Percentiles rank a stretch among this genome's conserved stretches.
These are phyloP conservation scores for Eimeria necatrix DNA, from an alignment of 169 alveolate species.

Conservation along the genomic window DNA sequence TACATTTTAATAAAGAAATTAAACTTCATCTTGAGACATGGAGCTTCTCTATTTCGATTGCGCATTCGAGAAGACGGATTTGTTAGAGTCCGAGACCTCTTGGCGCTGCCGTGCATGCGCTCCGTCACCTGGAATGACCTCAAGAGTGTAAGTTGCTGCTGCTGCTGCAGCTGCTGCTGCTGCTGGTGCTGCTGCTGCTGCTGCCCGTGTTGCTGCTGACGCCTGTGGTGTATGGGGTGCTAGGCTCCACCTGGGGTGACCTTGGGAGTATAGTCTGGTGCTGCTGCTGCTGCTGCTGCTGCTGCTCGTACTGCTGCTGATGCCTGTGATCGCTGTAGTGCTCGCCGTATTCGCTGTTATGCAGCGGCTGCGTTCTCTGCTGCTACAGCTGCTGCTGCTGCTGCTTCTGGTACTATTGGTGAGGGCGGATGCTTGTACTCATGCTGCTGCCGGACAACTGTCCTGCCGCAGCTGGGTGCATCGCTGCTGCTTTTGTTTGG, in stretches of 20 bases:
- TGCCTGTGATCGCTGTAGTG: not conserved
- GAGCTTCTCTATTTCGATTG: conserved; percentile 73
- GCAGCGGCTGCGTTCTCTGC: not conserved
- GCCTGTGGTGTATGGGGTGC: not conserved
- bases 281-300: conserved; percentile 10
- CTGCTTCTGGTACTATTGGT: not conserved
- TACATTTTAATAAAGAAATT: conserved; percentile 63
- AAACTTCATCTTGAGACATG: conserved; percentile 74
- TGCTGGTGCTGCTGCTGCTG: conserved; percentile 8
- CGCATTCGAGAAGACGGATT: conserved; percentile 78
- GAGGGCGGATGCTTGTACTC: not conserved
- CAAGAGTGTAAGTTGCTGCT: not conserved
- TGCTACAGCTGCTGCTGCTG: not conserved
- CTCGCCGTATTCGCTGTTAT: not conserved
- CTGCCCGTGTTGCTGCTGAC: conserved; percentile 33
- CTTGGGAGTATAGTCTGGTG: not conserved
- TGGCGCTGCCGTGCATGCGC: conserved; percentile 69
- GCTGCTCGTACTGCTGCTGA: not conserved
- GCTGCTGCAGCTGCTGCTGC: not conserved
- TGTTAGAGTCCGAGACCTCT: conserved; percentile 65
- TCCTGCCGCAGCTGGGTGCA: not conserved
- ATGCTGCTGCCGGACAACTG: conserved; percentile 10
- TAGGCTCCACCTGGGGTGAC: not conserved
- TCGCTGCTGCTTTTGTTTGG: not conserved
- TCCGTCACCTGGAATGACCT: conserved; percentile 61